Base-by-base conservation (phyloP, 1,139 yeast genomes). In the Saccharomyces pastorianus region DNA sequence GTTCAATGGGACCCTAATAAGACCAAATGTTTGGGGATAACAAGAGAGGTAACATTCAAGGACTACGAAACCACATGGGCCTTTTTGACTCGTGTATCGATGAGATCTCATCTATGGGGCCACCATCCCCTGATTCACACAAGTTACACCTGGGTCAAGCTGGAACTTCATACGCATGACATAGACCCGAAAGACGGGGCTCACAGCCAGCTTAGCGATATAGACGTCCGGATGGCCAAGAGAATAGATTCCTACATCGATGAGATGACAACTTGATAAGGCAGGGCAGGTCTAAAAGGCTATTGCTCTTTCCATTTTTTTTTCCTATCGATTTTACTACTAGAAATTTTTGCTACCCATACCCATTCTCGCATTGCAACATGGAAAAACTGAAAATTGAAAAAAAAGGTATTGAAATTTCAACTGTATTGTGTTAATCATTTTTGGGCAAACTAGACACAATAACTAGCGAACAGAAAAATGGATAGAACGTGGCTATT, bases 51-150 rank as follows among this genome's bases (percentile, higher is more conserved):
- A 61, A 68, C 65, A 46, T 76, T 85, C 61, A 73, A 71, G 52
- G 74, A 76, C 48, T 85, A 78, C 64, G 82, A 81, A 55, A 74
- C 75, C 34, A 83, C 91, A 0, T 84, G 90, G 88, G 71, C 76
- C 5, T 86, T 86, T 63, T 71, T 88, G 27, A 83, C 81, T 29
- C 76, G 77, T 53, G 79, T 87, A 1, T 82, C 90, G 1, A 71
- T 80, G 70, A 72, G 81, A 49, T 78, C 89, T 0, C 87, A 85
- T 64, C 62, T 73, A 1, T 70, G 74, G 63, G 84, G 82, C 28
- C 96, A 88, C 63, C 96, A 88, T 65, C 95, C 96, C 0, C 81
- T 82, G 0, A 81, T 85, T 4, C 73, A 73, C 0, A 84, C 84
- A 1, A 76, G 82, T 0, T 88, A 87, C 64, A 87, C 83, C 61